Base-by-base conservation (phyloP, 2,329 filamentous ascomycete species). In the Blastomyces percursus region DNA sequence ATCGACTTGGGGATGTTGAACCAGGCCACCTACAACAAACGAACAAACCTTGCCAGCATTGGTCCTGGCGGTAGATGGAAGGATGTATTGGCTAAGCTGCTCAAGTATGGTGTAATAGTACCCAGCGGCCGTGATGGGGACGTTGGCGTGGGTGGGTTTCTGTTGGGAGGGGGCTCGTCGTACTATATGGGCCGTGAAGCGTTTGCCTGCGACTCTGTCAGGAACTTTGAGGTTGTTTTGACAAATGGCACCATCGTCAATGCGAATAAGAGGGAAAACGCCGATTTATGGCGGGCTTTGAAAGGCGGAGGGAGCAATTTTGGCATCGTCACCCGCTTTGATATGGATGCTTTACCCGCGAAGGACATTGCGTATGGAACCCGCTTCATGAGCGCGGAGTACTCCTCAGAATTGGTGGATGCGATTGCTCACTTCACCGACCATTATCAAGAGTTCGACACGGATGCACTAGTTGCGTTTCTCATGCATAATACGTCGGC, bases 101-200 rank as follows among this genome's bases (percentile, higher is more conserved):
- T 73, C 27, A 67, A 69, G 1, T 63, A 70, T 7, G 69, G 69
- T 1, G 61, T 76, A 0, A 66, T 70, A 24, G 68, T 69, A 8
- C 65, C 71, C 14, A 75, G 75, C 7, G 75, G 73, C 7, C 69
- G 75, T 12, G 64, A 69, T 8, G 69, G 70, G 27, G 68, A 66
- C 3, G 74, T 76, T 48, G 75, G 75, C 5, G 72, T 77, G 4
- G 72, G 70, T 0, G 75, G 75, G 5, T 67, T 75, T 1, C 68
- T 68, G 2, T 64, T 76, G 2, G 74, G 75, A 40, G 74, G 75
- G 57, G 57, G 57, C 24, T 46, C 40, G 35, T 16, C 57, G 21
- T 59, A 24, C 21, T 59, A 30, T n/a, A 48, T 40, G 19, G n/a
- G 35, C 27, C 21, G 19, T 27, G 16, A 24, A 27, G 57, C 35